Evolutionary conservation across 1,284 basidiomycete species (phyloP), one percentile per base, ranked within the genome.

Genomic region (Malassezia sympodialis): DNA sequence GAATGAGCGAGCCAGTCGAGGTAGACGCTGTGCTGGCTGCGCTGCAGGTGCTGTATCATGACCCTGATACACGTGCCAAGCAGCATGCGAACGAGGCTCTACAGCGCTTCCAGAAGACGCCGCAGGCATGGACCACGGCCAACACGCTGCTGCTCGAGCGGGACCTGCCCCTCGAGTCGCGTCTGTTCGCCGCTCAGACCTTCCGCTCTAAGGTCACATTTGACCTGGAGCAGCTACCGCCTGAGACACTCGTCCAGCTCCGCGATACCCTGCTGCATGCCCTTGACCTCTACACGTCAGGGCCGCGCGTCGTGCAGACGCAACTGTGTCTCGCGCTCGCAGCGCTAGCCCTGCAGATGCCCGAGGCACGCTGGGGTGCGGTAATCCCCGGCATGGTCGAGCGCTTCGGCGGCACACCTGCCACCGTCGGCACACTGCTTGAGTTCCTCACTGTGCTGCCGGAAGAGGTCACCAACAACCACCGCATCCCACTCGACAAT

Each of bases 181-280:
- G 90, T 69, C 78, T 96, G 45, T 96, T 99, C 73, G 90, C 91
- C 15, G 90, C 93, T 0, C 94, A 98, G 77, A 98, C 94, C 0
- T 89, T 99, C 75, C 81, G 93, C 69, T 81, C 86, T 56, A 99
- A 99, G 81, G 91, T 96, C 66, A 89, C 85, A 8, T 98, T 91
- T 76, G 94, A 98, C 80, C 83, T 99, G 44, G 78, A 85, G 52
- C 88, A 96, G 80, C 83, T 99, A 35, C 83, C 87, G 60, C 72
- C 78, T 11, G 78, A 81, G 43, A 82, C 89, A 60, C 78, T 86
- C 3, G 79, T 84, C n/a, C 80, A 84, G 7, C 79, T 98, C 42
- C 83, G 90, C 47, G 89, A 96, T 75, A 93, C 89, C 1, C 79
- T 99, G 52, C 75, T 96, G 56, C 76, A 83, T 23, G 87, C 88